These are phyloP conservation scores for Exserohilum turcica DNA, from an alignment of 2,329 filamentous ascomycete species.

Conservation along the genomic window DNA sequence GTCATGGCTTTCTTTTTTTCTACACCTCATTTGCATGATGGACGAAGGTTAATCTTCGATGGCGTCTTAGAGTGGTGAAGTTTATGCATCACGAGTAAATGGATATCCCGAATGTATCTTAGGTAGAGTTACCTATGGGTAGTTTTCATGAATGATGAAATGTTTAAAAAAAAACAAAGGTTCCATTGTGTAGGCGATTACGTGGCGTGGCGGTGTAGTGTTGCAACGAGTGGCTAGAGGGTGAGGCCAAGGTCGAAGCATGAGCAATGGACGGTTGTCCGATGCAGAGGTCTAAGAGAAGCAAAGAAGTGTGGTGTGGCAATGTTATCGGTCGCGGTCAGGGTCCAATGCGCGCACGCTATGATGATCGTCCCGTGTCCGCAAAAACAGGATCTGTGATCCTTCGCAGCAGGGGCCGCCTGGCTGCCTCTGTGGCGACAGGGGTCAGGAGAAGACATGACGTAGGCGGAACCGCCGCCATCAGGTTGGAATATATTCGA, in stretches of 20 bases:
- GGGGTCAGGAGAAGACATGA: constrained; percentile 21
- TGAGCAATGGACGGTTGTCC: no score
- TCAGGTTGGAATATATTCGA: constrained; percentile 12
- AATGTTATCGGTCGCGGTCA: constrained; percentile 3
- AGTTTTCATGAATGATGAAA: constrained; percentile 42
- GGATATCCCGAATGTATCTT: constrained; percentile 43
- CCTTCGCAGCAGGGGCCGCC: constrained; percentile 14
- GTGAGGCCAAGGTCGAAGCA: no score
- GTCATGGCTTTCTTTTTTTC: constrained; percentile 44
- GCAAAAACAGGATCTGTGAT: constrained; percentile 25
- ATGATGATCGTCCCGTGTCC: constrained; percentile 22
- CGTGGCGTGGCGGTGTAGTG: no score
- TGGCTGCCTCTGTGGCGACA: constrained; percentile 17
- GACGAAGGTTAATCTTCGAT: constrained; percentile 35
- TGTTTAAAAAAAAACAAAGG: constrained; percentile 29
- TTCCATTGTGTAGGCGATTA: background rate
- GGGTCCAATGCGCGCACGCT: constrained; percentile 14
- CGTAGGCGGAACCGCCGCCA: constrained; percentile 23
- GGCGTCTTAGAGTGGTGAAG: constrained; percentile 44
- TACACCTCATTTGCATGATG: constrained; percentile 42
- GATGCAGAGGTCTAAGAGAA: no score
- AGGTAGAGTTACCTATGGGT: constrained; percentile 39
- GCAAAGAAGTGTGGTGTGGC: background rate
- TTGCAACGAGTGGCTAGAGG: no score
- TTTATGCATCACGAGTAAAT: constrained; percentile 44